Conservation (phyloP, 2,329 filamentous ascomycete genomes). For the Microcyclosporella mali region DNA sequence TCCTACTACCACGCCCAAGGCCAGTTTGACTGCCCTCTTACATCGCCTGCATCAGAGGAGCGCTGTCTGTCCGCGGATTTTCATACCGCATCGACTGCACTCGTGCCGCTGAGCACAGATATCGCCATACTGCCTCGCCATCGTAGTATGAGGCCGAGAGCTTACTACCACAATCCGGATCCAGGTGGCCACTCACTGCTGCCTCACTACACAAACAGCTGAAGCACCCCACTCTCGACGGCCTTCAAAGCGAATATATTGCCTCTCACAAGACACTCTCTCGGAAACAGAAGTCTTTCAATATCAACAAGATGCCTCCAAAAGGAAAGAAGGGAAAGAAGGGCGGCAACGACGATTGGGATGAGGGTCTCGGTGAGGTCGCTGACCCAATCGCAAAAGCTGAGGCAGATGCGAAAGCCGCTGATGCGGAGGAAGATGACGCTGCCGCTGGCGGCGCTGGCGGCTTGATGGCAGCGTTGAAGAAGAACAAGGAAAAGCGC, state of each 20-base stretch:
- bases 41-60: too few relatives aligned
- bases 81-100: not conserved
- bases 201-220: conserved; percentile 25
- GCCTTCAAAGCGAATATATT: not conserved
- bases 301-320: conserved; percentile 61
- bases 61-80: not conserved
- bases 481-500: conserved; percentile 61
- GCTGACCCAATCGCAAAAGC: conserved; percentile 56
- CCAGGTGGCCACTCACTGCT: conserved; percentile 16
- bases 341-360: conserved; percentile 78
- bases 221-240: conserved; percentile 12
- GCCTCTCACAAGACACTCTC: not conserved
- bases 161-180: conserved; percentile 24
- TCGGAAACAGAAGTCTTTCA: not conserved
- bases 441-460: conserved; percentile 45
- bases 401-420: conserved; percentile 38
- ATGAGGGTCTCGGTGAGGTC: conserved; percentile 79
- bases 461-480: conserved; percentile 45
- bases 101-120: not conserved
- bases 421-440: conserved; percentile 46
- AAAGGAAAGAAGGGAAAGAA: conserved; percentile 94
- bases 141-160: conserved; percentile 28
- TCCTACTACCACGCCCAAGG: too few relatives aligned
- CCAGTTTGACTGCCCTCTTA: too few relatives aligned
- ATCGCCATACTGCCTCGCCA: conserved; percentile 12